Conservation (phyloP, 2,329 filamentous ascomycete genomes). For the Exserohilum turcica region DNA sequence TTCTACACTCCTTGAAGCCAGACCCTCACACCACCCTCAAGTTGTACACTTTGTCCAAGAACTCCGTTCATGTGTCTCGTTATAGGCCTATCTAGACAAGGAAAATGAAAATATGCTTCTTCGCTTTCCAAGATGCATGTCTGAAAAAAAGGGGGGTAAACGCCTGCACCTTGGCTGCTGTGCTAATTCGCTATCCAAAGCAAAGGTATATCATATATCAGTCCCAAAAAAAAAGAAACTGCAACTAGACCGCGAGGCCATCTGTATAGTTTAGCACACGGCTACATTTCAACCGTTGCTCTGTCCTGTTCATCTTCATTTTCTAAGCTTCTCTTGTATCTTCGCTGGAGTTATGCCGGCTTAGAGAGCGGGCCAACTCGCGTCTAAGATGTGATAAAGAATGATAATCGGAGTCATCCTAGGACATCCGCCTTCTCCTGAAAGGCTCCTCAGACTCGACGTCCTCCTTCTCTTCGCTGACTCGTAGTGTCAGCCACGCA, state of each 20-base stretch:
- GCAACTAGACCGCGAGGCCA: neutral
- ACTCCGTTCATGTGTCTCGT: too few species aligned
- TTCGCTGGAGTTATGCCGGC: conserved; percentile 2
- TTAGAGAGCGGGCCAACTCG: conserved; percentile 18
- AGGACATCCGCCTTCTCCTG: conserved; percentile 30
- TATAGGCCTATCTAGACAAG: too few species aligned
- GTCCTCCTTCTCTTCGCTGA: conserved; percentile 63
- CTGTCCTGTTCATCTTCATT: neutral
- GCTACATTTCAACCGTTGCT: neutral
- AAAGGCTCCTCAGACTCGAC: conserved; percentile 29
- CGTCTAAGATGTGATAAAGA: conserved; percentile 13
- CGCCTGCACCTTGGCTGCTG: too few species aligned
- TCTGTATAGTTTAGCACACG: neutral
- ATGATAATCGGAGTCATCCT: conserved; percentile 22
- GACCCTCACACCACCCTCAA: too few species aligned
- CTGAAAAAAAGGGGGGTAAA: conserved; percentile 1
- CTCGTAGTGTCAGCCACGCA: conserved; percentile 71
- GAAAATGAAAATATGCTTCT: conserved; percentile 1
- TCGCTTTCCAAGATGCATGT: conserved; percentile 5
- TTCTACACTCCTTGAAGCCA: too few species aligned
- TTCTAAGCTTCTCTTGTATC: neutral
- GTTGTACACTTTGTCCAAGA: too few species aligned
- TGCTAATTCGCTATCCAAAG: conserved; percentile 9
- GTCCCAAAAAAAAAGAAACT: too few species aligned
- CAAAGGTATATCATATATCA: neutral